Evolutionary conservation across 2,329 filamentous ascomycete genomes (phyloP).

Genomic region (Chaetomium globosum): DNA sequence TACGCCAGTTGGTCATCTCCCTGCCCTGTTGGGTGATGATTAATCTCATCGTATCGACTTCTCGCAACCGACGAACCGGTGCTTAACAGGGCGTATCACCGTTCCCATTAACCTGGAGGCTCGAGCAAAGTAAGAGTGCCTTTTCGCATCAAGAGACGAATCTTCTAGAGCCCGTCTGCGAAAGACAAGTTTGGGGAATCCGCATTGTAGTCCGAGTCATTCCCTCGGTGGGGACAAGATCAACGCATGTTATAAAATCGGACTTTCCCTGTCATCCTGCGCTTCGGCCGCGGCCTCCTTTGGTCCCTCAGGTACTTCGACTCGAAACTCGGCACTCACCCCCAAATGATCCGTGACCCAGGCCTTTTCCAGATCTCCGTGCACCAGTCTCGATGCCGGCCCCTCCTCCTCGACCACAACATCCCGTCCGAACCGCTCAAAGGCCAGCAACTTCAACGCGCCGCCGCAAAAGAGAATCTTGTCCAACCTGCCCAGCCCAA

Average conservation of each 20-base stretch:
- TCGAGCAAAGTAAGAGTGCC: too few relatives aligned
- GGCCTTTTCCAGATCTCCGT: slow-evolving; percentile 43
- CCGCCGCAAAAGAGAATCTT: slow-evolving; percentile 58
- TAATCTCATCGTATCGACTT: too few relatives aligned
- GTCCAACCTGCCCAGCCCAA: slow-evolving; percentile 58
- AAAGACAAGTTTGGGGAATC: too few relatives aligned
- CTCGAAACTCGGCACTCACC: slow-evolving; percentile 41
- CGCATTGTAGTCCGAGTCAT: too few relatives aligned
- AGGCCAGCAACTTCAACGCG: slow-evolving; percentile 36
- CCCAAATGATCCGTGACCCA: slow-evolving; percentile 58
- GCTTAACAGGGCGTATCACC: too few relatives aligned
- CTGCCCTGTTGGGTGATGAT: too few relatives aligned
- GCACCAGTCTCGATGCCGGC: slow-evolving; percentile 35
- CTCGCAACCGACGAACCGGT: too few relatives aligned
- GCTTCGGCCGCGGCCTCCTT: background rate
- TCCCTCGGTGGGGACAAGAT: too few relatives aligned
- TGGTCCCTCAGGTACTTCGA: slow-evolving; percentile 6
- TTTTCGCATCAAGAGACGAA: too few relatives aligned
- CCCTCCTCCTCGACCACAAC: slow-evolving; percentile 46
- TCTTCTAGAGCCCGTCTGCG: too few relatives aligned
- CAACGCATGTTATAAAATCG: background rate
- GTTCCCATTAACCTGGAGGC: too few relatives aligned
- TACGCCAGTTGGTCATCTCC: too few relatives aligned
- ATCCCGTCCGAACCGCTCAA: slow-evolving; percentile 53
- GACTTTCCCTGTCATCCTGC: background rate